Evolutionary conservation across 306 rosid genomes (phyloP).

Genomic region (Fragaria ananassa): DNA sequence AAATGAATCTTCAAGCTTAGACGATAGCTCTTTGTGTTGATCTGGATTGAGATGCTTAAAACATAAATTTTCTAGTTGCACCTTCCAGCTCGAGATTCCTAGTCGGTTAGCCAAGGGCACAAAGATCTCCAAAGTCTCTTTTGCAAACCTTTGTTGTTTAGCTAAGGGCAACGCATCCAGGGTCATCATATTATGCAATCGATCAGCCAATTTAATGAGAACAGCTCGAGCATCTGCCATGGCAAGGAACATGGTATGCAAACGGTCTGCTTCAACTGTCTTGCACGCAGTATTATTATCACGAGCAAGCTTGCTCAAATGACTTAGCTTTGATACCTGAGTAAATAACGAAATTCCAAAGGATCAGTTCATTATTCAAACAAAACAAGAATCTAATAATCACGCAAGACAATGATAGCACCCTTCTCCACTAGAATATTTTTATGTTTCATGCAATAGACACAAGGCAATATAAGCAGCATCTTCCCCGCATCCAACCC

Average conservation of each 20-base stretch:
- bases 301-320: conserved; percentile 93
- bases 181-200: conserved; percentile 92
- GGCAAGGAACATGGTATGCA: conserved; percentile 97
- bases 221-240: conserved; percentile 99
- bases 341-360: not conserved
- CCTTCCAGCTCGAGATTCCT: conserved; percentile 94
- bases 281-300: conserved; percentile 81
- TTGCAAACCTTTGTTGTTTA: conserved; percentile 88
- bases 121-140: conserved; percentile 98
- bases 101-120: conserved; percentile 89
- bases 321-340: conserved; percentile 92
- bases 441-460: too few species aligned
- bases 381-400: too few species aligned
- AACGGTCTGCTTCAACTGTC: conserved; percentile 82
- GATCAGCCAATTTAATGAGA: conserved; percentile 89
- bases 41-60: conserved; percentile 80
- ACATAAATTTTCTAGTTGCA: conserved; percentile 76
- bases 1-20: conserved; percentile 68
- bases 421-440: not conserved
- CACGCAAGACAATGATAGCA: not conserved
- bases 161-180: conserved; percentile 67
- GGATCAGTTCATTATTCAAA: not conserved
- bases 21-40: conserved; percentile 63
- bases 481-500: not conserved
- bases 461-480: not conserved